phyloP scores from a whole-genome alignment of 306 rosid genomes.

The Rosa lucieae region DNA sequence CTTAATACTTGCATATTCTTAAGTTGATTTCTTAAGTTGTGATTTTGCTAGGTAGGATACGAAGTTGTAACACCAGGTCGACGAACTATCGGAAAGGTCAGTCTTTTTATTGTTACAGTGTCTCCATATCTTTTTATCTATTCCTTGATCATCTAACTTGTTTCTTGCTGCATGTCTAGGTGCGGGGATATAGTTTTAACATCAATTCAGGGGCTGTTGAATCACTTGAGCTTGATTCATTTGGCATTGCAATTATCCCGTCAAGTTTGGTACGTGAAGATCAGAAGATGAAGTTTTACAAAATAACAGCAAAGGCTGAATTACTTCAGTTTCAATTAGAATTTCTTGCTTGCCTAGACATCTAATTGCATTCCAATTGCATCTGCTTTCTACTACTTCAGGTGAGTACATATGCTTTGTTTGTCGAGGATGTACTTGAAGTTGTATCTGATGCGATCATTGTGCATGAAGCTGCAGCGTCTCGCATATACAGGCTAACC shows the following conservation, averaged over 20 bases:
- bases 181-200: slow-evolving; percentile 86
- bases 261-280: slow-evolving; percentile 73
- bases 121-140: not conserved
- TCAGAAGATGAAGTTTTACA: not conserved
- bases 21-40: slow-evolving; percentile 29
- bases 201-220: slow-evolving; percentile 81
- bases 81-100: slow-evolving; percentile 81
- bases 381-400: slow-evolving; percentile 27
- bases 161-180: slow-evolving; percentile 45
- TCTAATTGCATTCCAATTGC: slow-evolving; percentile 9
- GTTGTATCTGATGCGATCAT: slow-evolving; percentile 76
- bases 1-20: not conserved
- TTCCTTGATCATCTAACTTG: slow-evolving; percentile 13
- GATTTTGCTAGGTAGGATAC: slow-evolving; percentile 84
- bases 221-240: slow-evolving; percentile 90
- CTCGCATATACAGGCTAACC: slow-evolving; percentile 82
- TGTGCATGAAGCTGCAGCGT: slow-evolving; percentile 91
- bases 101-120: slow-evolving; percentile 14
- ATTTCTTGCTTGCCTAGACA: slow-evolving; percentile 1
- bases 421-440: slow-evolving; percentile 84
- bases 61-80: slow-evolving; percentile 80
- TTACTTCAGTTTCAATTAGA: not conserved
- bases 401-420: slow-evolving; percentile 94
- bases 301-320: not conserved
- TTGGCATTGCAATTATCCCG: slow-evolving; percentile 84